A percentile compares a stretch with the other conserved stretches of the same genome.
Conservation (phyloP, 345 rosid species). For the Hibiscus tridactylites region DNA sequence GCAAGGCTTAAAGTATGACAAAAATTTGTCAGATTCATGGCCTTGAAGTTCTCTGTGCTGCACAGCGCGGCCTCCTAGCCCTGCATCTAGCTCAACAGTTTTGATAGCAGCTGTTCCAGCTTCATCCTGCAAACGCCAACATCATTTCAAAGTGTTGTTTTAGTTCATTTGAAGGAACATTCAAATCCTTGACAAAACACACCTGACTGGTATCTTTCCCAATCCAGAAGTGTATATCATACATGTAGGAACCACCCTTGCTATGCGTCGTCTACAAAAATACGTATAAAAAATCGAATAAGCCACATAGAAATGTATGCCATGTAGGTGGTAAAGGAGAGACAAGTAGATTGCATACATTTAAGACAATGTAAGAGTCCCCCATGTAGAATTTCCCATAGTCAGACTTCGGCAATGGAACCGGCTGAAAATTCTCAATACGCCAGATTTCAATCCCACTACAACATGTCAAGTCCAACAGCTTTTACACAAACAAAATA, state of each 20-base stretch:
- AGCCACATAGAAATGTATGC: neutral
- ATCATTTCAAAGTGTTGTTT: conserved; percentile 5
- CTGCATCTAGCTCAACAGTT: conserved; percentile 91
- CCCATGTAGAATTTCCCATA: conserved; percentile 96
- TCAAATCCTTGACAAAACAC: neutral
- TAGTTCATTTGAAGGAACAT: conserved; percentile 8
- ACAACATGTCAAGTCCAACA: conserved; percentile 49
- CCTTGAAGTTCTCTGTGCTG: conserved; percentile 96
- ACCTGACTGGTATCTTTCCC: conserved; percentile 98
- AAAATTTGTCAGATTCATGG: conserved; percentile 93
- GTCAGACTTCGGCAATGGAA: conserved; percentile 73
- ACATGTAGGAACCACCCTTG: conserved; percentile 73
- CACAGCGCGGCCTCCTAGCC: conserved; percentile 96
- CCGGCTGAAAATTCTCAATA: conserved; percentile 89
- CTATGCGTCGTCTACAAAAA: conserved; percentile 60
- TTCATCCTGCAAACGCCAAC: conserved; percentile 56
- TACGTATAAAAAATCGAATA: neutral
- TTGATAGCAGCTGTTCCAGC: conserved; percentile 97
- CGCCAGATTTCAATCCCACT: conserved; percentile 98
- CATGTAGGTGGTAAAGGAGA: neutral
- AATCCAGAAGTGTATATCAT: conserved; percentile 94
- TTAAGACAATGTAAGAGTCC: conserved; percentile 83
- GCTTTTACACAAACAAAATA: conserved; percentile 6
- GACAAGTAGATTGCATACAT: conserved; percentile 36
- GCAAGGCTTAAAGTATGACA: conserved; percentile 96